Conservation (phyloP, 805 yeast genomes). For the Ogataea trehalophila region DNA sequence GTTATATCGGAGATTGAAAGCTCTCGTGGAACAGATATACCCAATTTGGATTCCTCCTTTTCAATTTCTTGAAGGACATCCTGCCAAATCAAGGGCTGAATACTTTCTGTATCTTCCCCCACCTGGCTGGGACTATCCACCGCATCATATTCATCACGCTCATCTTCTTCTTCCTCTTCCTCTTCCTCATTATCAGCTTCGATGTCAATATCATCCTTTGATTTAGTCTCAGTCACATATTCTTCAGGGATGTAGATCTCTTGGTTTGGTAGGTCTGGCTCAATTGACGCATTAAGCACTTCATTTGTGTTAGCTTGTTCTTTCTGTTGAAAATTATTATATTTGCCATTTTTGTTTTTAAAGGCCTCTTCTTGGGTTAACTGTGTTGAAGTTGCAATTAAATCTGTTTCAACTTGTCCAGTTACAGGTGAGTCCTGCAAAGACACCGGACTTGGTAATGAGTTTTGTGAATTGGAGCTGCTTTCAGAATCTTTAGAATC, state of each 20-base stretch:
- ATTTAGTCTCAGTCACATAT: too few relatives aligned
- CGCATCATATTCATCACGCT: not conserved
- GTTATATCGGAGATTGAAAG: not conserved
- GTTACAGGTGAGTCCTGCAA: not conserved
- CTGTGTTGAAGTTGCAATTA: too few relatives aligned
- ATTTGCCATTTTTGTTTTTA: too few relatives aligned
- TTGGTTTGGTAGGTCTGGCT: too few relatives aligned
- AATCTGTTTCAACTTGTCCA: too few relatives aligned
- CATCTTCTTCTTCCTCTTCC: not conserved
- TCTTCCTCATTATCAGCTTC: not conserved
- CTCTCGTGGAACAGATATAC: slow-evolving; percentile 7
- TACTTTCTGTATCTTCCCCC: not conserved
- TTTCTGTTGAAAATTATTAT: too few relatives aligned
- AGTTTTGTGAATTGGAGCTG: too few relatives aligned
- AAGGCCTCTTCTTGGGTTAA: too few relatives aligned
- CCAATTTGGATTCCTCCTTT: not conserved
- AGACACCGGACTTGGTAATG: not conserved
- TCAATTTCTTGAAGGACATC: slow-evolving; percentile 6
- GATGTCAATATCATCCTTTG: not conserved
- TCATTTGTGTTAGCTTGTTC: too few relatives aligned
- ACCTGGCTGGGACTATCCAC: not conserved
- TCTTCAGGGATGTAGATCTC: too few relatives aligned
- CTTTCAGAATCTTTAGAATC: not conserved
- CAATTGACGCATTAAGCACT: too few relatives aligned
- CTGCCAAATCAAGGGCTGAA: slow-evolving; percentile 2